Evolutionary conservation across 2,329 filamentous ascomycete species (phyloP), one percentile per base, ranked within the genome.

Genomic region (Ascochyta viciae-villosae): DNA sequence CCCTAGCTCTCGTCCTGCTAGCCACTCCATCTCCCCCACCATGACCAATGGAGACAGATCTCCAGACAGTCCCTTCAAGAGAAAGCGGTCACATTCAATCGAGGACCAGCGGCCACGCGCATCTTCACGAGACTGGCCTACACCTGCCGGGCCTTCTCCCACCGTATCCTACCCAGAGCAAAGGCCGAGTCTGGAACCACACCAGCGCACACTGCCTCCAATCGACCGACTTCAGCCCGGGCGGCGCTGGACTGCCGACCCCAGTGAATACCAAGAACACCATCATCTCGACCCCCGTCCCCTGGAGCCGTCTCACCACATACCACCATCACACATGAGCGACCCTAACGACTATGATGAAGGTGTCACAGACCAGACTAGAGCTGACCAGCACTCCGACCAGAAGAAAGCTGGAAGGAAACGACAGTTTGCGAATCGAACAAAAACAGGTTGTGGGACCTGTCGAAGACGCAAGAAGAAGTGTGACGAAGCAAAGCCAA

Each of bases 401-500:
- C 77, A 80, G 31, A 79, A 72, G 43, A 76, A 74, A 53, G 35
- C 37, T 24, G 53, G 46, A 2, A 65, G 75, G 27, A 77, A 77
- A 54, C 64, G 76, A 61, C 91, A 91, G 70, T 98, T 97, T 71
- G 96, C 92, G 78, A 96, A 97, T 76, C 85, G 94, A 56, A 97
- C 94, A 19, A 98, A 98, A 79, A 97, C 93, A 9, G 92, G 93
- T 29, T 98, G 94, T 75, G 87, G 96, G 77, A 98, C 94, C 6
- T 98, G 94, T 74, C 85, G 94, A 57, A 86, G 87, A 72, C 85
- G 94, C 56, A 98, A 98, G 84, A 98, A 98, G 86, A 98, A 98
- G 78, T 98, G 95, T 72, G 94, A 98, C 73, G 95, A 98, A 80
- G 85, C 85, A 50, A 96, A 96, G 75, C 95, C 95, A 24, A 87